These are phyloP conservation scores for Russula lepida DNA, from an alignment of 768 basidiomycete species.

Conservation along the genomic window DNA sequence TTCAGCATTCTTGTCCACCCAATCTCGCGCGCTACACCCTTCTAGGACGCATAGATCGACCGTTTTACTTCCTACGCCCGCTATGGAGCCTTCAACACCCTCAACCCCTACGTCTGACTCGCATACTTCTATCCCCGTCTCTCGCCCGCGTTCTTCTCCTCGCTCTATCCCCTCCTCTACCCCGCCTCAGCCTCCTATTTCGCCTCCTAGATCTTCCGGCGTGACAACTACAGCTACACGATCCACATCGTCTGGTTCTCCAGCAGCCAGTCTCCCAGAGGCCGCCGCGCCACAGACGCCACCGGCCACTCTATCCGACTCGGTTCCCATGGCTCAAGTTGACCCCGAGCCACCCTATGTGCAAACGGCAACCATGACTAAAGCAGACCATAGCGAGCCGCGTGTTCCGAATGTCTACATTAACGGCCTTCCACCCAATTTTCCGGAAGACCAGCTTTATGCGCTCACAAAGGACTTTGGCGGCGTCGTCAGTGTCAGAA, in stretches of 20 bases:
- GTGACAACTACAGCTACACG: slow-evolving; percentile 3
- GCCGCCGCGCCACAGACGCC: slow-evolving; percentile 1
- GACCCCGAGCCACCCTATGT: slow-evolving; percentile 3
- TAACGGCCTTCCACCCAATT: slow-evolving; percentile 79
- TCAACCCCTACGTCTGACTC: slow-evolving; percentile 13
- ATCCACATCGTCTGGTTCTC: slow-evolving; percentile 8
- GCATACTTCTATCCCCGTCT: slow-evolving; percentile 20
- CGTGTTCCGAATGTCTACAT: slow-evolving; percentile 77
- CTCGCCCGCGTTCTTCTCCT: slow-evolving; percentile 22
- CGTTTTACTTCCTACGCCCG: slow-evolving; percentile 9
- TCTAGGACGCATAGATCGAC: slow-evolving; percentile 15
- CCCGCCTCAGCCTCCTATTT: slow-evolving; percentile 20
- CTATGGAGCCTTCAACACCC: slow-evolving; percentile 17
- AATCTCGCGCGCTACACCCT: slow-evolving; percentile 15
- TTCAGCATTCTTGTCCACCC: slow-evolving; percentile 10
- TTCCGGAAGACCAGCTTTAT: slow-evolving; percentile 70
- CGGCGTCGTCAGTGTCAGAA: slow-evolving; percentile 65
- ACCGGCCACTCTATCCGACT: slow-evolving; percentile 10
- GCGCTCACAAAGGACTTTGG: slow-evolving; percentile 68
- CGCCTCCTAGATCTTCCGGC: slow-evolving; percentile 16
- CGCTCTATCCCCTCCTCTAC: slow-evolving; percentile 15
- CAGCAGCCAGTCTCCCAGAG: slow-evolving; percentile 1
- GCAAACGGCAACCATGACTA: neutral
- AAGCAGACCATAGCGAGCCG: slow-evolving; percentile 6
- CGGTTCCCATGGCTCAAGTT: slow-evolving; percentile 10